A percentile compares a stretch with the other conserved stretches of the same genome.
Conservation (phyloP, 2,329 filamentous ascomycete species). For the Epichloe gansuensis region DNA sequence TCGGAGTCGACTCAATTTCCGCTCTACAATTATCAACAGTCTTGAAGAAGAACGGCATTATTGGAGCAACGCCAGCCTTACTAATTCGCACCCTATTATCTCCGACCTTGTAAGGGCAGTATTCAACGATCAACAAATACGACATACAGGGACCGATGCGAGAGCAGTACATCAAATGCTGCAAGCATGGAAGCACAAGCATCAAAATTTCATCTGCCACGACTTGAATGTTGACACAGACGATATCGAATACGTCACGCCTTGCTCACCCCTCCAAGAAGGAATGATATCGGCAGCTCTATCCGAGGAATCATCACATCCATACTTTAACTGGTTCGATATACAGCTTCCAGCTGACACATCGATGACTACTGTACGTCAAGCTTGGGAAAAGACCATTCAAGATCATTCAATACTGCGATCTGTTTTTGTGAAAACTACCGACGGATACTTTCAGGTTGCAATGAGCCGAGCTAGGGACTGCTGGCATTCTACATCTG, state of each 20-base stretch:
- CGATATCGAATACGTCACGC: constrained; percentile 60
- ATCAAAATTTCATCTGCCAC: constrained; percentile 40
- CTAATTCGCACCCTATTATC: constrained; percentile 52
- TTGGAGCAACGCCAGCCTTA: constrained; percentile 46
- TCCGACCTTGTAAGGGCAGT: constrained; percentile 32
- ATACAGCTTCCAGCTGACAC: constrained; percentile 39
- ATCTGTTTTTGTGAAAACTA: constrained; percentile 58
- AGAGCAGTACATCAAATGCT: constrained; percentile 47
- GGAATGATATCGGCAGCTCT: constrained; percentile 69
- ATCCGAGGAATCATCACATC: constrained; percentile 34
- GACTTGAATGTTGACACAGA: constrained; percentile 36
- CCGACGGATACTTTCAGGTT: constrained; percentile 67
- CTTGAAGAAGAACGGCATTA: constrained; percentile 52
- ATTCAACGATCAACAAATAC: not conserved
- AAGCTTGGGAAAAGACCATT: constrained; percentile 46
- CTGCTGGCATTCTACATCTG: constrained; percentile 30
- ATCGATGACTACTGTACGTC: constrained; percentile 34
- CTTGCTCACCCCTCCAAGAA: constrained; percentile 77
- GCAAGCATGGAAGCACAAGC: constrained; percentile 49
- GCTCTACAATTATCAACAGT: constrained; percentile 56
- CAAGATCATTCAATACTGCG: constrained; percentile 51
- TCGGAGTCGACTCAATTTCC: constrained; percentile 82
- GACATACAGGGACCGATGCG: constrained; percentile 12
- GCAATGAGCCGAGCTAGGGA: constrained; percentile 35
- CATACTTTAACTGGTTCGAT: constrained; percentile 70